Evolutionary conservation across 2,329 filamentous ascomycete genomes (phyloP).

Genomic region (Xylaria sp.): DNA sequence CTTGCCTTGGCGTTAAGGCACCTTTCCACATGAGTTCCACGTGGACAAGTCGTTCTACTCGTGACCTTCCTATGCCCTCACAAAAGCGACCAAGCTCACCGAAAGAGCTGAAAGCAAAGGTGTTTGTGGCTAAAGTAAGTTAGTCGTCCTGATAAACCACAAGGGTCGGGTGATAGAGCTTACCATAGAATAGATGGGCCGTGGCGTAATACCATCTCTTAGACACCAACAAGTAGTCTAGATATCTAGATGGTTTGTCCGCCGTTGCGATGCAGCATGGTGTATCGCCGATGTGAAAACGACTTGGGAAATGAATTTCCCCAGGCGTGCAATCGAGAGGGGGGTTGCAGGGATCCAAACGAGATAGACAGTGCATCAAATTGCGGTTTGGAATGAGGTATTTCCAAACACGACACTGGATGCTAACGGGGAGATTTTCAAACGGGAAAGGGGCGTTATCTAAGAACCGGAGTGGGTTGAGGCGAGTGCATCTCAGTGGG

Average conservation of each 20-base stretch:
- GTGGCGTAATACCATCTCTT: constrained; percentile 56
- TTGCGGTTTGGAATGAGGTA: constrained; percentile 52
- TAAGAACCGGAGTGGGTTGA: neutral
- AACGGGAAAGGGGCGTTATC: constrained; percentile 44
- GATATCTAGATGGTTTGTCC: constrained; percentile 51
- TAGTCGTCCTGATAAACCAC: neutral
- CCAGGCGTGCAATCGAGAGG: constrained; percentile 39
- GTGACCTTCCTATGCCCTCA: constrained; percentile 53
- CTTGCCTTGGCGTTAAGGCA: constrained; percentile 14
- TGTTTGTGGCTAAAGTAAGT: constrained; percentile 50
- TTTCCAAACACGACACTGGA: constrained; percentile 54
- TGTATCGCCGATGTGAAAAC: constrained; percentile 54
- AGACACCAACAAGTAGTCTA: constrained; percentile 55
- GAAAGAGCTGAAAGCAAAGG: constrained; percentile 64
- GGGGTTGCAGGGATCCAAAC: constrained; percentile 53
- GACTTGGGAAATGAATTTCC: constrained; percentile 48
- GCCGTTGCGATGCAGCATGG: constrained; percentile 51
- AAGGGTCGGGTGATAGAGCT: neutral
- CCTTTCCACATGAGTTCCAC: constrained; percentile 57
- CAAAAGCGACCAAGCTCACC: constrained; percentile 63
- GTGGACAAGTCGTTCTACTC: constrained; percentile 57
- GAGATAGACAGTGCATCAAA: constrained; percentile 58
- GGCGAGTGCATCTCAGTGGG: constrained; percentile 12
- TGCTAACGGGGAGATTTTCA: constrained; percentile 45
- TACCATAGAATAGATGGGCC: constrained; percentile 59